Evolutionary conservation across 176 grass and related monocot species (phyloP).

Genomic region (Aegilops speltoides): DNA sequence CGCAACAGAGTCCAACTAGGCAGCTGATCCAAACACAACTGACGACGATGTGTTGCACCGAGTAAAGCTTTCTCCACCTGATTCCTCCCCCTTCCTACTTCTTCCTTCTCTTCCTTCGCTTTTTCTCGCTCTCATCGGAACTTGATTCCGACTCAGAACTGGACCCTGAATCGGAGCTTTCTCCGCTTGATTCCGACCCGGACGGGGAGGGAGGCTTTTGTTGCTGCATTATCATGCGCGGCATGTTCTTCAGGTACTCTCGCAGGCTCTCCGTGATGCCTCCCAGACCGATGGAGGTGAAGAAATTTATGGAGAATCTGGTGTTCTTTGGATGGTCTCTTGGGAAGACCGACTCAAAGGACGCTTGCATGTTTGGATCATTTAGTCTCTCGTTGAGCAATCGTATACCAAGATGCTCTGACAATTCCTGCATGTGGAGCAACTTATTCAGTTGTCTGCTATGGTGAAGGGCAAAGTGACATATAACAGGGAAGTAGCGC

Average conservation of each 20-base stretch:
- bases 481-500: neutral
- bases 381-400: conserved; percentile 88
- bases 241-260: conserved; percentile 97
- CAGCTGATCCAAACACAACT: conserved; percentile 14
- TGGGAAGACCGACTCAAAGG: conserved; percentile 85
- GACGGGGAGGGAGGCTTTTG: conserved; percentile 47
- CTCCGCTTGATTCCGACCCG: conserved; percentile 53
- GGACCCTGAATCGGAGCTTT: conserved; percentile 39
- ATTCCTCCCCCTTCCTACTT: conserved; percentile 48
- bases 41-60: neutral
- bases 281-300: conserved; percentile 90
- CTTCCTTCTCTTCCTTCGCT: conserved; percentile 61
- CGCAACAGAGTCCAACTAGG: neutral
- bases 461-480: neutral
- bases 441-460: neutral
- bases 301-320: conserved; percentile 90
- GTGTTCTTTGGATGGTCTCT: conserved; percentile 95
- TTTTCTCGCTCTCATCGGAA: conserved; percentile 57
- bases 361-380: conserved; percentile 76
- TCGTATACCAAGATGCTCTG: conserved; percentile 87
- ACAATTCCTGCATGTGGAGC: conserved; percentile 57
- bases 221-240: conserved; percentile 93
- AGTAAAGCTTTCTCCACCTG: conserved; percentile 1
- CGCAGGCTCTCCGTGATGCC: conserved; percentile 88
- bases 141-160: conserved; percentile 61